Percentiles rank a stretch among this genome's conserved stretches.
These are phyloP conservation scores for Lactarius quietus DNA, from an alignment of 768 basidiomycete genomes.

Conservation along the genomic window DNA sequence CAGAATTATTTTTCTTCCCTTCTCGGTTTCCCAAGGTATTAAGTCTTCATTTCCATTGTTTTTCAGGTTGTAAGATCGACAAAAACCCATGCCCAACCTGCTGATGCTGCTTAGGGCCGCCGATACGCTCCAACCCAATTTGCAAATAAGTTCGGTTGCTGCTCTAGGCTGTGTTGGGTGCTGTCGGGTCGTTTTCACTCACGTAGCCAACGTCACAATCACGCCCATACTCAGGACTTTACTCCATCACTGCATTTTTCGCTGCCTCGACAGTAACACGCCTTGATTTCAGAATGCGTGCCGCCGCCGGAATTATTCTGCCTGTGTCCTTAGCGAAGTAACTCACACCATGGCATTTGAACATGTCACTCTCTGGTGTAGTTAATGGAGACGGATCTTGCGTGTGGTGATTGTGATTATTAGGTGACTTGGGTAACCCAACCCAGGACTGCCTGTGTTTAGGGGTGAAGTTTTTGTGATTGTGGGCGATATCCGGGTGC, in stretches of 20 bases:
- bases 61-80: not conserved
- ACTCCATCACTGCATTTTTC: conserved; percentile 47
- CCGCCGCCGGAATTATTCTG: conserved; percentile 51
- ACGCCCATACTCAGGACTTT: conserved; percentile 13
- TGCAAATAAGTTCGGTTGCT: not conserved
- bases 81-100: not conserved
- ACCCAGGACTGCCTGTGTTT: conserved; percentile 43
- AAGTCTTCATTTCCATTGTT: not conserved
- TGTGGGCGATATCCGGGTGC: conserved; percentile 74
- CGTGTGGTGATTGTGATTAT: conserved; percentile 68
- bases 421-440: too few species aligned
- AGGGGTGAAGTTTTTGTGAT: conserved; percentile 72
- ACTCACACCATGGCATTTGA: conserved; percentile 54
- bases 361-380: conserved; percentile 48
- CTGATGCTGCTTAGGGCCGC: not conserved
- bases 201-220: conserved; percentile 21
- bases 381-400: conserved; percentile 85
- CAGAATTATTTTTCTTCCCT: not conserved
- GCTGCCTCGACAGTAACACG: conserved; percentile 70
- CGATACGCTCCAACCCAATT: not conserved
- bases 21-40: not conserved
- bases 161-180: not conserved
- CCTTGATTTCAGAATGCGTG: conserved; percentile 49
- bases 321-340: conserved; percentile 47
- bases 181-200: conserved; percentile 9